A percentile compares a stretch with the other conserved stretches of the same genome.
phyloP scores from a whole-genome alignment of 495 filamentous ascomycete genomes.

The Penicillium ochrochloron region DNA sequence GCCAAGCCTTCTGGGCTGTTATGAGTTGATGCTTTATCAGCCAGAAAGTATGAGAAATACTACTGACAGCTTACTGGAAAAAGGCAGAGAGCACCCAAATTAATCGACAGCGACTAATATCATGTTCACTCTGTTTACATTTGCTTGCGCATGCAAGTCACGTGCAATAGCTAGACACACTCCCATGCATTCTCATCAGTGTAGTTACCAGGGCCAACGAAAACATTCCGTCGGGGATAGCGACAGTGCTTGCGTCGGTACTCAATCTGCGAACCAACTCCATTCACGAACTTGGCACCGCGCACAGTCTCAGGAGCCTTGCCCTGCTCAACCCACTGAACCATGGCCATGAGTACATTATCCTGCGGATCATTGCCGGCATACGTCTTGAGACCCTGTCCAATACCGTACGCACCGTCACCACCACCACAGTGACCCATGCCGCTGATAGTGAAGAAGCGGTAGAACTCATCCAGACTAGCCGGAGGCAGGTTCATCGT shows the following conservation, averaged over 20 bases:
- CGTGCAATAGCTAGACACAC: slow-evolving; percentile 30
- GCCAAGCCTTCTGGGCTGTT: too few relatives aligned
- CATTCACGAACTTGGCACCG: slow-evolving; percentile 57
- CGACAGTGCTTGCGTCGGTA: slow-evolving; percentile 48
- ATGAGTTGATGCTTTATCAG: background rate
- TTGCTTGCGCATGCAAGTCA: background rate
- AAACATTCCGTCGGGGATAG: slow-evolving; percentile 45
- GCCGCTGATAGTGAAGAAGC: slow-evolving; percentile 60
- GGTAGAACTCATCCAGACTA: slow-evolving; percentile 60
- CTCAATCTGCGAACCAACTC: slow-evolving; percentile 37
- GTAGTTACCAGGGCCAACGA: slow-evolving; percentile 44
- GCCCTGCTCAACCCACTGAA: slow-evolving; percentile 65
- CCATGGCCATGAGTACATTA: slow-evolving; percentile 60
- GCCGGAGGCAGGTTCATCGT: slow-evolving; percentile 46
- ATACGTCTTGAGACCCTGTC: slow-evolving; percentile 43
- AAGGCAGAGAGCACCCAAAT: background rate
- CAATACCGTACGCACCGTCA: slow-evolving; percentile 59
- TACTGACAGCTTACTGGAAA: too few relatives aligned
- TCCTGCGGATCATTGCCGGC: slow-evolving; percentile 38
- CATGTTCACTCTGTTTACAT: slow-evolving; percentile 6
- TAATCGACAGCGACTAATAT: background rate
- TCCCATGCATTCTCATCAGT: slow-evolving; percentile 48
- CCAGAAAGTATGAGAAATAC: background rate
- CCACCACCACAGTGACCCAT: slow-evolving; percentile 51
- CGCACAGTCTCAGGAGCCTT: slow-evolving; percentile 56